A percentile compares a stretch with the other conserved stretches of the same genome.
phyloP scores from a whole-genome alignment of 73 alveolate genomes.

The Paramecium biaurelia region DNA sequence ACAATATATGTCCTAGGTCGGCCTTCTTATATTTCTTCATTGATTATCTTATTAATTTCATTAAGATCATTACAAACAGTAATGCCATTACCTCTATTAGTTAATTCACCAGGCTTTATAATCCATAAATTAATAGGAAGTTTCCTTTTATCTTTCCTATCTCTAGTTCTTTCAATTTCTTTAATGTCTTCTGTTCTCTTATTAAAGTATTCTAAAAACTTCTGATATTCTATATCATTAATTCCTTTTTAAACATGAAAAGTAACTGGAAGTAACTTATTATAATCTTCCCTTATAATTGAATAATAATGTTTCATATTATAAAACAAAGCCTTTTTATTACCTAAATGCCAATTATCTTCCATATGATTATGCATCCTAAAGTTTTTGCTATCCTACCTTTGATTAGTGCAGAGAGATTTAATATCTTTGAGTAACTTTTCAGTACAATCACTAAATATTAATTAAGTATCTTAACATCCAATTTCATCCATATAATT shows the following conservation, averaged over 20 bases:
- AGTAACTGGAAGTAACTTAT: slow-evolving; percentile 78
- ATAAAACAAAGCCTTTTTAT: slow-evolving; percentile 83
- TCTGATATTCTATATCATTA: slow-evolving; percentile 67
- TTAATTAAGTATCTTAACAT: background rate
- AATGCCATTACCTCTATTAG: slow-evolving; percentile 82
- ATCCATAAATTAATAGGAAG: slow-evolving; percentile 77
- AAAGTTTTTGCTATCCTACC: background rate
- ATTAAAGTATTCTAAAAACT: slow-evolving; percentile 62
- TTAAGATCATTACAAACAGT: slow-evolving; percentile 61
- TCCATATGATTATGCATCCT: slow-evolving; percentile 74
- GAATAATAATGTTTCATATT: slow-evolving; percentile 82
- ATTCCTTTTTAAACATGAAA: slow-evolving; percentile 77
- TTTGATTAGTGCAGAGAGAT: background rate
- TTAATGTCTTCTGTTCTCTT: slow-evolving; percentile 46
- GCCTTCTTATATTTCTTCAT: slow-evolving; percentile 49
- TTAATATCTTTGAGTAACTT: slow-evolving; percentile 45
- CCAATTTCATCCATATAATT: slow-evolving; percentile 22
- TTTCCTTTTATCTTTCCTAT: slow-evolving; percentile 1
- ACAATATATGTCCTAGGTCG: slow-evolving; percentile 68
- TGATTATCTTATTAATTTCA: slow-evolving; percentile 70
- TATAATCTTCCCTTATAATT: slow-evolving; percentile 70
- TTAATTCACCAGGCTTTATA: slow-evolving; percentile 92
- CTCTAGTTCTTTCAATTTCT: slow-evolving; percentile 58
- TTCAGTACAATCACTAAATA: slow-evolving; percentile 32
- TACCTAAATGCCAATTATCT: slow-evolving; percentile 74